Evolutionary conservation across 441 rosid species (phyloP), one percentile per base, ranked within the genome.

Genomic region (Erodium trifolium): DNA sequence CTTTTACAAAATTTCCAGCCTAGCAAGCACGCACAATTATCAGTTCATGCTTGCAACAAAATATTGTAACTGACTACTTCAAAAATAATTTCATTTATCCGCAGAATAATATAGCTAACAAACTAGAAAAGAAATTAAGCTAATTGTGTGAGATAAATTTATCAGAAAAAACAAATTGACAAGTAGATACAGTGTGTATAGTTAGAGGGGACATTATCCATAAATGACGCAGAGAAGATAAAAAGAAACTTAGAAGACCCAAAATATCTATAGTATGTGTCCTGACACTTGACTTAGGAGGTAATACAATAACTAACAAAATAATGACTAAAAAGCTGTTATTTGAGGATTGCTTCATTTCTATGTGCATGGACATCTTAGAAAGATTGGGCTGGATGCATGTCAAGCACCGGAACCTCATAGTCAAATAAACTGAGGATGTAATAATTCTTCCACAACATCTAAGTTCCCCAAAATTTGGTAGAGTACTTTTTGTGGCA

Each of bases 1-100:
- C 96, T 78, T 92, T 95, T 68, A 95, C 98, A 82, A 88, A 90
- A 79, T 87, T 89, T 81, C 98, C 98, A 85, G 99, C 97, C 99
- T 95, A 82, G 83, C 72, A 88, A 79, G 84, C 81, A 82, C 65
- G 77, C 63, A 82, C 64, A 73, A 71, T 74, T 62, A 76, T 80
- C 68, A 82, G 75, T 49, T 75, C 59, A 70, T 72, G 63, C 71
- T 74, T 55, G 27, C 27, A 23, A 23, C 2, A 23, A 23, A 23
- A 23, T 0, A 23, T 23, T 23, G 27, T n/a, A 23, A 23, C 27
- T 23, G 27, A 23, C 27, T 23, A 23, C 27, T 23, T 23, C 27
- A 23, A 23, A 23, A 34, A 34, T 34, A 34, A 34, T 4, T 34
- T 34, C 3, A 34, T 34, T 34, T 34, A 34, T 34, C 27, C 27